A percentile compares a stretch with the other conserved stretches of the same genome.
phyloP scores from a whole-genome alignment of 139 green algal genomes.

The Tetradesmus lagerheimii region DNA sequence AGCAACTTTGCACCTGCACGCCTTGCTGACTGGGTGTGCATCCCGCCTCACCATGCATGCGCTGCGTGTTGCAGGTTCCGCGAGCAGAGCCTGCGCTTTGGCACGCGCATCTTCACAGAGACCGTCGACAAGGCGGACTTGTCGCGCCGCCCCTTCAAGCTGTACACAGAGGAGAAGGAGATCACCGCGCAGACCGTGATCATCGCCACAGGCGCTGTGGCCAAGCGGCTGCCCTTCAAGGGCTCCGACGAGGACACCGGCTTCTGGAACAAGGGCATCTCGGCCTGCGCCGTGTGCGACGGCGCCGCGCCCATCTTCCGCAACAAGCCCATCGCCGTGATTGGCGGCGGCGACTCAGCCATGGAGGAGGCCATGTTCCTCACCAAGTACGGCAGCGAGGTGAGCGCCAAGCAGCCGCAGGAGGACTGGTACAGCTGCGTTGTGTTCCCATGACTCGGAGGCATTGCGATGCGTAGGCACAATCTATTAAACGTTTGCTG shows the following conservation, averaged over 20 bases:
- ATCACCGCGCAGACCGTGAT: constrained; percentile 75
- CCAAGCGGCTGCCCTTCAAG: constrained; percentile 64
- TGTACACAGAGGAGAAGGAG: constrained; percentile 56
- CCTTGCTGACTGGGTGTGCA: too few species aligned
- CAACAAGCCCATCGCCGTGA: constrained; percentile 80
- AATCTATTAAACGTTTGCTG: too few species aligned
- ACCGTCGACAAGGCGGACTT: constrained; percentile 74
- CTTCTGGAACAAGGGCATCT: constrained; percentile 88
- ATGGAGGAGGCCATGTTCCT: constrained; percentile 89
- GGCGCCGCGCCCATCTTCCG: constrained; percentile 92
- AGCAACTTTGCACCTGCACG: too few species aligned
- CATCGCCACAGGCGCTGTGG: constrained; percentile 75
- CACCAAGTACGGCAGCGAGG: constrained; percentile 65
- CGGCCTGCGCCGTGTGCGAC: constrained; percentile 84
- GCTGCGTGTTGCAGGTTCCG: constrained; percentile 53
- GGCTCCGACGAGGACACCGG: constrained; percentile 60
- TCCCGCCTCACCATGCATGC: too few species aligned
- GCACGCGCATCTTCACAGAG: constrained; percentile 81
- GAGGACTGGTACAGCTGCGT: not conserved
- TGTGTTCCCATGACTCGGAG: not conserved
- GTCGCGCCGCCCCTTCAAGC: constrained; percentile 52
- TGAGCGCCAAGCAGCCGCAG: not conserved
- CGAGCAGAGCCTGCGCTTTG: constrained; percentile 76
- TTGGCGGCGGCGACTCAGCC: constrained; percentile 86
- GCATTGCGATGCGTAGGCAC: not conserved